A percentile compares a stretch with the other conserved stretches of the same genome.
These are phyloP conservation scores for Globisporangium apiculatum DNA, from an alignment of 352 stramenopile species.

Conservation along the genomic window DNA sequence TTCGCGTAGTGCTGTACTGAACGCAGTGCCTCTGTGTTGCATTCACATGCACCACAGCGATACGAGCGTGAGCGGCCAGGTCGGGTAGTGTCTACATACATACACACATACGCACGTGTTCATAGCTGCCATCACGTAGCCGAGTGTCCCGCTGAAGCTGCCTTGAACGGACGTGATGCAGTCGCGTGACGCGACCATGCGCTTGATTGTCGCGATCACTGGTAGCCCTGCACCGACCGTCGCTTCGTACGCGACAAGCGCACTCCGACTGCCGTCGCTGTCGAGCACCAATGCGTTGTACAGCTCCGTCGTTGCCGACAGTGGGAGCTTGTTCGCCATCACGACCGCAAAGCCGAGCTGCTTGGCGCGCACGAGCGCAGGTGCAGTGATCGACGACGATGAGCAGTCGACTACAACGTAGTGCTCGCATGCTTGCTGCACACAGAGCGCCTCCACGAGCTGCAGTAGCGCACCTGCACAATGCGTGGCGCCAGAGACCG, in stretches of 20 bases:
- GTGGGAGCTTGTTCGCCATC: slow-evolving; percentile 50
- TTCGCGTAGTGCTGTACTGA: slow-evolving; percentile 34
- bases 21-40: slow-evolving; percentile 24
- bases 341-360: slow-evolving; percentile 25
- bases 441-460: slow-evolving; percentile 10
- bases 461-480: neutral
- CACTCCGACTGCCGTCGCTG: slow-evolving; percentile 5
- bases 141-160: slow-evolving; percentile 58
- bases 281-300: slow-evolving; percentile 28
- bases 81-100: neutral
- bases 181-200: slow-evolving; percentile 43
- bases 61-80: neutral
- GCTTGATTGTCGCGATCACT: slow-evolving; percentile 38
- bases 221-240: slow-evolving; percentile 63
- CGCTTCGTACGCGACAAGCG: slow-evolving; percentile 38
- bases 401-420: slow-evolving; percentile 27
- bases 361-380: slow-evolving; percentile 13
- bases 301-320: slow-evolving; percentile 19
- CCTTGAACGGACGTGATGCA: slow-evolving; percentile 37
- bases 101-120: slow-evolving; percentile 10
- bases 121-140: slow-evolving; percentile 39
- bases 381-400: slow-evolving; percentile 11
- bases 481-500: neutral
- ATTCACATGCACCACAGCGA: too few relatives aligned
- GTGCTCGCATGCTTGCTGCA: slow-evolving; percentile 3